phyloP scores from a whole-genome alignment of 768 basidiomycete genomes.

The Tulasnella sp. region DNA sequence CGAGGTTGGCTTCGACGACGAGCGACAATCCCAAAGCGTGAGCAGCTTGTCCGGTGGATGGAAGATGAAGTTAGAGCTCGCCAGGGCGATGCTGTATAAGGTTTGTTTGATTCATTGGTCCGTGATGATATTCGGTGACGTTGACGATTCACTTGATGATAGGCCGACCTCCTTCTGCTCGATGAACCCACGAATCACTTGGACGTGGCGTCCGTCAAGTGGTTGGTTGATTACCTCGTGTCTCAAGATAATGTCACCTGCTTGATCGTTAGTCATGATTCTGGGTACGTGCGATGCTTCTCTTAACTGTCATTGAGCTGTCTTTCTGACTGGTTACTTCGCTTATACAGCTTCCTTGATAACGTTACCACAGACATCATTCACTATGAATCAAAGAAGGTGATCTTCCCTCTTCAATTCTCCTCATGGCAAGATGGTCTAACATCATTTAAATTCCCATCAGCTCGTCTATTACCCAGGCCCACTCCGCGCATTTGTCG shows the following conservation, averaged over 20 bases:
- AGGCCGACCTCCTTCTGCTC: conserved; percentile 60
- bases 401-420: conserved; percentile 22
- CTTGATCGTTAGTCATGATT: conserved; percentile 93
- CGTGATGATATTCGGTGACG: background rate
- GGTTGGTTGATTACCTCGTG: conserved; percentile 83
- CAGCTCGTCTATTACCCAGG: conserved; percentile 90
- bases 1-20: conserved; percentile 87
- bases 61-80: conserved; percentile 99
- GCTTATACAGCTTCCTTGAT: conserved; percentile 70
- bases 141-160: background rate
- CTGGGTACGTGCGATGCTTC: conserved; percentile 49
- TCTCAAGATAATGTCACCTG: conserved; percentile 77
- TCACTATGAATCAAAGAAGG: conserved; percentile 93
- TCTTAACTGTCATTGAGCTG: background rate
- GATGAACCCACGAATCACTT: conserved; percentile 91
- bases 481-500: conserved; percentile 84
- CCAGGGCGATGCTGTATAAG: conserved; percentile 93
- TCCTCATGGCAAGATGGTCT: background rate
- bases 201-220: conserved; percentile 62
- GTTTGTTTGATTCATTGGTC: conserved; percentile 23
- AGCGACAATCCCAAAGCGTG: conserved; percentile 71
- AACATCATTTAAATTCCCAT: conserved; percentile 17
- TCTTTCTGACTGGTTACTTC: background rate
- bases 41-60: conserved; percentile 91
- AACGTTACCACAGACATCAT: conserved; percentile 94